Percentiles rank a stretch among this genome's conserved stretches.
Conservation (phyloP, 495 filamentous ascomycete species). For the Letharia lupina region DNA sequence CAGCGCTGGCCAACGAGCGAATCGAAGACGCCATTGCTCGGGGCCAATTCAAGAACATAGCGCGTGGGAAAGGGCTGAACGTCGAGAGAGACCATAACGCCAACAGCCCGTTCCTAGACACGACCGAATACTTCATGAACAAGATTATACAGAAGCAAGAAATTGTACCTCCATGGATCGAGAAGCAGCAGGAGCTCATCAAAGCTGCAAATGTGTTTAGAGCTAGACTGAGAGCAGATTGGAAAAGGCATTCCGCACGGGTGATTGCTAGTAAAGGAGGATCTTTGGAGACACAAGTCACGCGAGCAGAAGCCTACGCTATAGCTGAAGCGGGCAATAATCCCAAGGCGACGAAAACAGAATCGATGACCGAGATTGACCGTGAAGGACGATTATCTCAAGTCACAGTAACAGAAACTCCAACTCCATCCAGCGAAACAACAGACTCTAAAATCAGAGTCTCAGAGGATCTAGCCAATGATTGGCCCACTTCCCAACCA, state of each 20-base stretch:
- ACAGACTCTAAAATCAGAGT: constrained; percentile 19
- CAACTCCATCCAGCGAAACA: constrained; percentile 15
- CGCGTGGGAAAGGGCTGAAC: constrained; percentile 61
- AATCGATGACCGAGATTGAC: constrained; percentile 39
- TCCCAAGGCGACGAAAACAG: constrained; percentile 36
- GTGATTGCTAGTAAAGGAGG: constrained; percentile 76
- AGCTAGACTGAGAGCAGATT: constrained; percentile 65
- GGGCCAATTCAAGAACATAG: constrained; percentile 84
- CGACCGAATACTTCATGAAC: constrained; percentile 97
- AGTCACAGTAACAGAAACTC: constrained; percentile 34
- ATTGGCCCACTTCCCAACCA: constrained; percentile 4
- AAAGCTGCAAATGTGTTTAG: constrained; percentile 63
- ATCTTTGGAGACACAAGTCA: constrained; percentile 65
- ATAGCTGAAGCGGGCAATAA: constrained; percentile 53
- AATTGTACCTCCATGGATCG: constrained; percentile 60
- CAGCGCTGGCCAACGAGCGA: constrained; percentile 79
- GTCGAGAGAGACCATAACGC: constrained; percentile 72
- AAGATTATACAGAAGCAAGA: constrained; percentile 95
- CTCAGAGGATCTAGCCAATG: constrained; percentile 18
- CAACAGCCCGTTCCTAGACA: constrained; percentile 85
- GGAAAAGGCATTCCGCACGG: constrained; percentile 76
- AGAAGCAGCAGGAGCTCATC: constrained; percentile 90
- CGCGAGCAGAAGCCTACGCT: constrained; percentile 63
- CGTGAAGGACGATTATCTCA: constrained; percentile 35
- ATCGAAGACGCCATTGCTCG: constrained; percentile 91